These are phyloP conservation scores for Nigrospora oryzae DNA, from an alignment of 2,329 filamentous ascomycete species.

Conservation along the genomic window DNA sequence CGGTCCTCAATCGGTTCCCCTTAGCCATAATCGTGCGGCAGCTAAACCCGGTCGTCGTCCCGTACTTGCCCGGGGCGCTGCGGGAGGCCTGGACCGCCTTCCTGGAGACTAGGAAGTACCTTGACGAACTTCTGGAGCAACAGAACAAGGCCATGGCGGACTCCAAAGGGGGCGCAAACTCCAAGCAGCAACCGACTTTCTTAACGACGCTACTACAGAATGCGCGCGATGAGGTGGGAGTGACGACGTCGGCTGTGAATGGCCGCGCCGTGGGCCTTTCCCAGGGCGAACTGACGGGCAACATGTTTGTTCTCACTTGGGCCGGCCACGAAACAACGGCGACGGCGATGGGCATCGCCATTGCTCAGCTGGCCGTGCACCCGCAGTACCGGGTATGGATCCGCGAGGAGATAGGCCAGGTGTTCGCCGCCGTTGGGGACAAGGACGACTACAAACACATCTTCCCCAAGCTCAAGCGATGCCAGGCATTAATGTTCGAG, in stretches of 20 bases:
- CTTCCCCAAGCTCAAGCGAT: conserved; percentile 12
- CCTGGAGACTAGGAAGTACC: conserved; percentile 8
- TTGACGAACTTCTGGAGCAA: conserved; percentile 12
- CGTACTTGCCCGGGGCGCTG: not conserved
- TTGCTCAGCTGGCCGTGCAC: conserved; percentile 11
- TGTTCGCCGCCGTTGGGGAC: conserved; percentile 1
- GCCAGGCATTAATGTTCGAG: conserved; percentile 11
- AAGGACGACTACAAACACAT: conserved; percentile 9
- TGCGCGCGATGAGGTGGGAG: not conserved
- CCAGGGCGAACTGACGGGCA: conserved; percentile 13
- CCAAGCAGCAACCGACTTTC: conserved; percentile 4
- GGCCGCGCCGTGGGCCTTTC: conserved; percentile 7
- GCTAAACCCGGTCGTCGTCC: not conserved
- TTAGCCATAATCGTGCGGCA: conserved; percentile 12
- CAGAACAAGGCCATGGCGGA: not conserved
- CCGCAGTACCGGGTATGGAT: conserved; percentile 10
- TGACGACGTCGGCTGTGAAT: too few relatives aligned
- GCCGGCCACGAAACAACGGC: conserved; percentile 20
- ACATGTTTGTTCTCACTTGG: conserved; percentile 20
- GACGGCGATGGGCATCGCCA: conserved; percentile 10
- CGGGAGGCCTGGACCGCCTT: not conserved
- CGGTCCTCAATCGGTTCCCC: conserved; percentile 16
- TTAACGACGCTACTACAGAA: not conserved
- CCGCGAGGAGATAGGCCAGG: conserved; percentile 5
- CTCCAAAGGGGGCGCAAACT: conserved; percentile 9